phyloP scores from a whole-genome alignment of 805 yeast genomes.

The Priceomyces melissophilus region DNA sequence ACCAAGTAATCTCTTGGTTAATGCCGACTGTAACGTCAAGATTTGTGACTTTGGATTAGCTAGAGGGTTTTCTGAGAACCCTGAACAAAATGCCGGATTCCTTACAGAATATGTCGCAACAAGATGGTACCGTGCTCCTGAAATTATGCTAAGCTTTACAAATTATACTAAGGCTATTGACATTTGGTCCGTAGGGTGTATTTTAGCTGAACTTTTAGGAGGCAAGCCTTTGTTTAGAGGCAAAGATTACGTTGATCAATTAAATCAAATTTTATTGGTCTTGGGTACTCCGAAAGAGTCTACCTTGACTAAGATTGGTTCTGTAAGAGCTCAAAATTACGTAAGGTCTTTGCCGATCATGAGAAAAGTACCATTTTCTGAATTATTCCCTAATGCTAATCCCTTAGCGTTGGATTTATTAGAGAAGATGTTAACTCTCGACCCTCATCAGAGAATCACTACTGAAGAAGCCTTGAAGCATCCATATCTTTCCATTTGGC shows the following conservation, averaged over 20 bases:
- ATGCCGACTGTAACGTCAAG: constrained; percentile 94
- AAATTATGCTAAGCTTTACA: constrained; percentile 91
- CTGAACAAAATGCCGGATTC: constrained; percentile 86
- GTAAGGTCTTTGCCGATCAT: constrained; percentile 81
- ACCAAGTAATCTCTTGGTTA: constrained; percentile 89
- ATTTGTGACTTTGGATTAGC: constrained; percentile 97
- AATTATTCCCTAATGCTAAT: constrained; percentile 79
- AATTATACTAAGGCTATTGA: constrained; percentile 96
- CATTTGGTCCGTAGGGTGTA: constrained; percentile 97
- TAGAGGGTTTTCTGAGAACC: constrained; percentile 79
- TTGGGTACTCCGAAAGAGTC: constrained; percentile 83
- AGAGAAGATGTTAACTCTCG: constrained; percentile 81
- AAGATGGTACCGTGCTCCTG: constrained; percentile 98
- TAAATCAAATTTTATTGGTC: constrained; percentile 79
- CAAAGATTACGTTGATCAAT: constrained; percentile 92
- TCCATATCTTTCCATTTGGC: constrained; percentile 91
- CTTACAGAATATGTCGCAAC: constrained; percentile 98
- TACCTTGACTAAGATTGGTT: constrained; percentile 53
- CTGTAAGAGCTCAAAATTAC: constrained; percentile 86
- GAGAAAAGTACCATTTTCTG: constrained; percentile 70
- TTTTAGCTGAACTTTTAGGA: constrained; percentile 87
- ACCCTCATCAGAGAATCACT: constrained; percentile 82
- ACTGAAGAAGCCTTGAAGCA: constrained; percentile 90
- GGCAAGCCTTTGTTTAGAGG: constrained; percentile 93
- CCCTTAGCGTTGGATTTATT: constrained; percentile 82